Evolutionary conservation across 1,284 basidiomycete genomes (phyloP).

Genomic region (Moesziomyces aphidis): DNA sequence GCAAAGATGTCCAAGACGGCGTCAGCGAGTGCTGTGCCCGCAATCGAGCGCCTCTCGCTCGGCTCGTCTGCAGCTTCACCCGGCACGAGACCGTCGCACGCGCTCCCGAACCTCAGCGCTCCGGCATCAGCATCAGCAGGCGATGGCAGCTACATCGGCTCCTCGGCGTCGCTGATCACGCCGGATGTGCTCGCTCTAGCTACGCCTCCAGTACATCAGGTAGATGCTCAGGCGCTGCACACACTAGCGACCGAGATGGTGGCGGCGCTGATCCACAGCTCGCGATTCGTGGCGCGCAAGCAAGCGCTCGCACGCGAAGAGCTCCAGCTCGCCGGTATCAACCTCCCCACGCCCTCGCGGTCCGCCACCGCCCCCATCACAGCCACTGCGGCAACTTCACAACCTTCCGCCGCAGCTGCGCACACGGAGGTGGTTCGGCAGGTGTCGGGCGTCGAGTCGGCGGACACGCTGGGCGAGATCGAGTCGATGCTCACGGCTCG

Average conservation of each 20-base stretch:
- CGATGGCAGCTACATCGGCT: constrained; percentile 12
- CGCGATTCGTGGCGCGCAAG: constrained; percentile 68
- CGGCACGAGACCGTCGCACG: constrained; percentile 32
- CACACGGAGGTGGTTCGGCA: constrained; percentile 39
- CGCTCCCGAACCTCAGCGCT: constrained; percentile 23
- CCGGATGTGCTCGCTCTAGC: constrained; percentile 66
- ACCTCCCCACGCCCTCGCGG: constrained; percentile 2
- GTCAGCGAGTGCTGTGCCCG: constrained; percentile 9
- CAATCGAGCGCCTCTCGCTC: constrained; percentile 38
- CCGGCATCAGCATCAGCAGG: constrained; percentile 6
- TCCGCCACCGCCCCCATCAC: not conserved
- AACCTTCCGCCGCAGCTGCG: constrained; percentile 1
- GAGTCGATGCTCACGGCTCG: constrained; percentile 78
- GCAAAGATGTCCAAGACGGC: constrained; percentile 27
- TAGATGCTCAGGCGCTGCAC: constrained; percentile 83
- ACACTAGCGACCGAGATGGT: constrained; percentile 84
- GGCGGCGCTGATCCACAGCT: constrained; percentile 38
- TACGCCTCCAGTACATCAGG: constrained; percentile 68
- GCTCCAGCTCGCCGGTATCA: constrained; percentile 33
- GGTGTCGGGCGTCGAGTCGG: constrained; percentile 35
- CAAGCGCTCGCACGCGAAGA: constrained; percentile 71
- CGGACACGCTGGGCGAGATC: constrained; percentile 69
- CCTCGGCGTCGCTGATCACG: constrained; percentile 39
- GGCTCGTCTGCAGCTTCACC: constrained; percentile 26
- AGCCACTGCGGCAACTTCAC: not conserved